phyloP scores from a whole-genome alignment of 139 green algal genomes.

The Coelastrella sp. region DNA sequence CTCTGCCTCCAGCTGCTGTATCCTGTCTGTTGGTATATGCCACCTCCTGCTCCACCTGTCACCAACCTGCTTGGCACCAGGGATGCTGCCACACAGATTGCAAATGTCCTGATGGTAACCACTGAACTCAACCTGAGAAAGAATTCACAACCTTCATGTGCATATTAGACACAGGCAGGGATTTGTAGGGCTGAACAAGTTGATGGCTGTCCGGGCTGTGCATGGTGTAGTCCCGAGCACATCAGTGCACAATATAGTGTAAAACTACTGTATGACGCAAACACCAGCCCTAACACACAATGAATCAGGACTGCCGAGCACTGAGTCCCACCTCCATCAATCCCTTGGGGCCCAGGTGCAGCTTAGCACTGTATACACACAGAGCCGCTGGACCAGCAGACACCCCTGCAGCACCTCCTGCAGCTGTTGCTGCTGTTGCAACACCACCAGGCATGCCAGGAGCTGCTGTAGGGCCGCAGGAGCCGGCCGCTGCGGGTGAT shows the following conservation, averaged over 20 bases:
- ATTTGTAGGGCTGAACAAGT: too few relatives aligned
- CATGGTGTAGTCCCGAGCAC: too few relatives aligned
- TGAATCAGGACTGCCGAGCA: too few relatives aligned
- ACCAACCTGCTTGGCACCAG: background rate
- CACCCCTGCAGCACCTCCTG: background rate
- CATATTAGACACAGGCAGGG: too few relatives aligned
- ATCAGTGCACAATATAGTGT: too few relatives aligned
- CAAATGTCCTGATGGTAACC: constrained; percentile 27
- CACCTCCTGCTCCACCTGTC: constrained; percentile 11
- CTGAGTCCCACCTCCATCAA: constrained; percentile 1
- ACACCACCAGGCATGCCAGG: background rate
- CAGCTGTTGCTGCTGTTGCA: background rate
- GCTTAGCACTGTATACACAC: constrained; percentile 17
- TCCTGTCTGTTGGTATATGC: constrained; percentile 18
- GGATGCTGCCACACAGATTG: background rate
- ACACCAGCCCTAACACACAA: too few relatives aligned
- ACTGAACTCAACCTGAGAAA: constrained; percentile 35
- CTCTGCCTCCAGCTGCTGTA: constrained; percentile 3
- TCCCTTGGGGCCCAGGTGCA: constrained; percentile 14
- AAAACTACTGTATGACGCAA: too few relatives aligned
- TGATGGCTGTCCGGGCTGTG: too few relatives aligned
- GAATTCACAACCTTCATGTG: too few relatives aligned
- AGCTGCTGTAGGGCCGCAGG: background rate
- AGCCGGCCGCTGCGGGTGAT: background rate
- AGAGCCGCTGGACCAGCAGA: background rate